Percentiles rank a stretch among this genome's conserved stretches.
These are phyloP conservation scores for Wickerhamomyces queroliae DNA, from an alignment of 805 yeast genomes.

Conservation along the genomic window DNA sequence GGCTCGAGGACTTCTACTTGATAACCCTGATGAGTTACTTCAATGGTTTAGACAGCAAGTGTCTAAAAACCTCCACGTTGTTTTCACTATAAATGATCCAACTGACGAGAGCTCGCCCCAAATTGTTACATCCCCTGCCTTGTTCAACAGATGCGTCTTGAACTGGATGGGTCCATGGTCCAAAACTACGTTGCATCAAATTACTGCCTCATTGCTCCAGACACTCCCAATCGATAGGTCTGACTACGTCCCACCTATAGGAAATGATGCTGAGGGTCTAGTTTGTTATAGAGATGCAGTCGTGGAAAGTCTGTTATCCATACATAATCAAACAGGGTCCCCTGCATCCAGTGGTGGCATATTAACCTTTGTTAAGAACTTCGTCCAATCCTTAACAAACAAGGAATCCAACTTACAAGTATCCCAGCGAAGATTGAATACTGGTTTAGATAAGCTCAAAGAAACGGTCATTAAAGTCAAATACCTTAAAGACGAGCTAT, in stretches of 20 bases:
- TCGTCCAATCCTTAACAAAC: constrained; percentile 33
- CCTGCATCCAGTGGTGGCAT: constrained; percentile 48
- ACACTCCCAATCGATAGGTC: constrained; percentile 49
- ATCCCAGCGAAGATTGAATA: constrained; percentile 63
- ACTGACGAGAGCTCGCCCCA: constrained; percentile 30
- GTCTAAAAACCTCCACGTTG: constrained; percentile 71
- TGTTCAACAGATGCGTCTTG: constrained; percentile 83
- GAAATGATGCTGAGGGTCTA: constrained; percentile 6
- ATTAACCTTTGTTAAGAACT: constrained; percentile 41
- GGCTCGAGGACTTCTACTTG: constrained; percentile 56
- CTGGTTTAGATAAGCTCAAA: constrained; percentile 67
- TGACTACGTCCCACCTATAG: constrained; percentile 30
- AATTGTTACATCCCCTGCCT: constrained; percentile 75
- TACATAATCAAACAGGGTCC: constrained; percentile 32
- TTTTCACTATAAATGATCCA: constrained; percentile 66
- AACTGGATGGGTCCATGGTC: constrained; percentile 91
- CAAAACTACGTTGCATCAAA: constrained; percentile 37
- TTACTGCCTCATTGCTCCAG: constrained; percentile 38
- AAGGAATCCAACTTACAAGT: constrained; percentile 50
- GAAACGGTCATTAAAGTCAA: constrained; percentile 75
- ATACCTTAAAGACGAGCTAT: constrained; percentile 46
- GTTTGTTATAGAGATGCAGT: constrained; percentile 37
- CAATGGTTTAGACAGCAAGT: constrained; percentile 69
- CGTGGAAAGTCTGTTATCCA: constrained; percentile 36
- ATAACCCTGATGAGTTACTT: constrained; percentile 63